Evolutionary conservation across 2,329 filamentous ascomycete species (phyloP).

Genomic region (Apiospora aurea): DNA sequence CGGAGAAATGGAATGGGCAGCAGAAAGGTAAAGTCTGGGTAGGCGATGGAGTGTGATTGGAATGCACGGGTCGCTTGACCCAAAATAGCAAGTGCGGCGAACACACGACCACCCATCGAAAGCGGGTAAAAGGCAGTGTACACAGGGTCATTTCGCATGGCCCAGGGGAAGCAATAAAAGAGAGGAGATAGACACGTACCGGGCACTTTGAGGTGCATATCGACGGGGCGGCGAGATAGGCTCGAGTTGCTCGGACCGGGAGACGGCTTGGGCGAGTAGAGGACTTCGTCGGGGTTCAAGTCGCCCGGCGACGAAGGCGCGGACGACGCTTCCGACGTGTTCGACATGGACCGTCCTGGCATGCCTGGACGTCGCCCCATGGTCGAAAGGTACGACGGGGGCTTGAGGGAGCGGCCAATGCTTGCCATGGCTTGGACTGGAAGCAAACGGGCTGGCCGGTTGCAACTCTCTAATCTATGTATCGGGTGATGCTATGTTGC

Average conservation of each 20-base stretch:
- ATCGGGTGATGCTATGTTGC: neutral
- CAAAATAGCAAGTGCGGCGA: conserved; percentile 3
- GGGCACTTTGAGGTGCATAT: conserved; percentile 33
- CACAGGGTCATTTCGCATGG: neutral
- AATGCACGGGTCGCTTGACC: conserved; percentile 15
- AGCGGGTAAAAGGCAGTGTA: neutral
- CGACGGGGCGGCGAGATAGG: conserved; percentile 30
- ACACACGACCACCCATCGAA: conserved; percentile 13
- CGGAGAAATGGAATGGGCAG: neutral
- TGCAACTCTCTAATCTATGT: neutral
- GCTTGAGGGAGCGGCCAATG: conserved; percentile 58
- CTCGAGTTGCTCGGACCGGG: conserved; percentile 34
- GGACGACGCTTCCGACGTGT: conserved; percentile 54
- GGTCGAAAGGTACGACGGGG: conserved; percentile 51
- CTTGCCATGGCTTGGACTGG: conserved; percentile 49
- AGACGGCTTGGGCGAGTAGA: conserved; percentile 46
- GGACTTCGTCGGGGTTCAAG: conserved; percentile 43
- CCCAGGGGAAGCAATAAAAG: conserved; percentile 13
- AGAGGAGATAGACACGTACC: conserved; percentile 25
- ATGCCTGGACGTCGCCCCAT: conserved; percentile 52
- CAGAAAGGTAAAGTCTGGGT: neutral
- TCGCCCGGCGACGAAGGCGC: conserved; percentile 40
- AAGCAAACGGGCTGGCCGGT: neutral
- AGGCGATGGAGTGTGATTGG: conserved; percentile 4
- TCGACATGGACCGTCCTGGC: conserved; percentile 53